These are phyloP conservation scores for Penicillium vulpinum DNA, from an alignment of 2,329 filamentous ascomycete genomes.

Conservation along the genomic window DNA sequence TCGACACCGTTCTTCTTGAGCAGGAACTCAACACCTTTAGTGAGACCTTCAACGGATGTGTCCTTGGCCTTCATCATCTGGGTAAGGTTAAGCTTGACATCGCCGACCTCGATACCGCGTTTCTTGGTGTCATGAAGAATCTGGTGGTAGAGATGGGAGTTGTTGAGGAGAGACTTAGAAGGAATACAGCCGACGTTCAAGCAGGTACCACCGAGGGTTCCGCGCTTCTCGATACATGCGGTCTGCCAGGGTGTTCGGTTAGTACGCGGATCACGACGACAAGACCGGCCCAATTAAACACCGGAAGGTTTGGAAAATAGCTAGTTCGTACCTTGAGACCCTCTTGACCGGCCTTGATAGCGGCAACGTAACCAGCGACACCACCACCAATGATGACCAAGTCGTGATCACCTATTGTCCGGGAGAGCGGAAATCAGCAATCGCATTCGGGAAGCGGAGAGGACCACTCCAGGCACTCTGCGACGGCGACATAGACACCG, in stretches of 20 bases:
- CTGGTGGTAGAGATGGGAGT: constrained; percentile 97
- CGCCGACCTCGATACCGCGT: constrained; percentile 94
- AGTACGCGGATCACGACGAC: constrained; percentile 7
- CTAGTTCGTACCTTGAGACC: constrained; percentile 75
- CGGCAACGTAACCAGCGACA: constrained; percentile 96
- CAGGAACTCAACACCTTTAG: constrained; percentile 96
- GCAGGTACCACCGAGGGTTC: constrained; percentile 91
- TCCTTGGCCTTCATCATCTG: constrained; percentile 99
- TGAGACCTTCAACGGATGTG: constrained; percentile 79
- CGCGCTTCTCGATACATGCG: constrained; percentile 97
- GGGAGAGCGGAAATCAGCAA: constrained; percentile 22
- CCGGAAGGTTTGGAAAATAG: neutral
- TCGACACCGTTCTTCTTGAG: constrained; percentile 99
- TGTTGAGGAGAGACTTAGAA: constrained; percentile 99
- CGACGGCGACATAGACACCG: neutral
- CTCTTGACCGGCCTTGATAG: constrained; percentile 98
- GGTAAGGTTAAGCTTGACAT: constrained; percentile 91
- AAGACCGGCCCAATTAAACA: neutral
- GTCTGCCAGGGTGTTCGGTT: constrained; percentile 58
- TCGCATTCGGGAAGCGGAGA: constrained; percentile 22
- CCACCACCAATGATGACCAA: constrained; percentile 96
- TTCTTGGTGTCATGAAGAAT: constrained; percentile 95
- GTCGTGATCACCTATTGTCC: constrained; percentile 78
- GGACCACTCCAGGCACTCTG: constrained; percentile 2
- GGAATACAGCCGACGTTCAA: constrained; percentile 99